Percentiles rank a stretch among this genome's conserved stretches.
Evolutionary conservation across 768 basidiomycete genomes (phyloP).

Genomic region (Chalciporus sphaerocephalus): DNA sequence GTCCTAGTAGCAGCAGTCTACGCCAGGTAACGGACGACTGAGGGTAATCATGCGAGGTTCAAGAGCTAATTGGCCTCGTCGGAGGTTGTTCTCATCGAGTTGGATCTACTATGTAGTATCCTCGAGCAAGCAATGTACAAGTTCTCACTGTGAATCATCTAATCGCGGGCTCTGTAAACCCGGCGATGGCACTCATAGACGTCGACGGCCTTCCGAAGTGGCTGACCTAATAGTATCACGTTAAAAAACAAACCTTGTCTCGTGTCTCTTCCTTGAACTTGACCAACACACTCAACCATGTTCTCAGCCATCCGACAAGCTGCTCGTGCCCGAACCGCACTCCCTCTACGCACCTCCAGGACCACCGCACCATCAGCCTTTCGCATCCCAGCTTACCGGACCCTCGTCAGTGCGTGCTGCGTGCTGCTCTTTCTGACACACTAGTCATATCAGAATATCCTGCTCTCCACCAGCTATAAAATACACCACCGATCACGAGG

Average conservation of each 20-base stretch:
- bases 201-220: not conserved
- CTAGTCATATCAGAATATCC: no score
- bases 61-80: no score
- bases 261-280: not conserved
- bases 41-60: no score
- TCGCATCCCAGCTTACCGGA: slow-evolving; percentile 15
- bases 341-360: slow-evolving; percentile 4
- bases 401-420: slow-evolving; percentile 27
- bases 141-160: no score
- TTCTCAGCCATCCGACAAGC: slow-evolving; percentile 12
- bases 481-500: slow-evolving; percentile 88
- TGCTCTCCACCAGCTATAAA: slow-evolving; percentile 53
- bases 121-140: no score
- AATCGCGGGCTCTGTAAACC: not conserved
- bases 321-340: slow-evolving; percentile 11
- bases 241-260: not conserved
- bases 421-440: slow-evolving; percentile 1
- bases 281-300: slow-evolving; percentile 9
- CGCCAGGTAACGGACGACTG: no score
- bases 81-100: no score
- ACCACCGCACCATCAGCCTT: not conserved
- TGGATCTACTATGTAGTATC: not conserved
- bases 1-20: no score
- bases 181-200: no score
- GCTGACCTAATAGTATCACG: not conserved